Conservation (phyloP, 2,329 filamentous ascomycete species). For the Dothideomycetes sp. region DNA sequence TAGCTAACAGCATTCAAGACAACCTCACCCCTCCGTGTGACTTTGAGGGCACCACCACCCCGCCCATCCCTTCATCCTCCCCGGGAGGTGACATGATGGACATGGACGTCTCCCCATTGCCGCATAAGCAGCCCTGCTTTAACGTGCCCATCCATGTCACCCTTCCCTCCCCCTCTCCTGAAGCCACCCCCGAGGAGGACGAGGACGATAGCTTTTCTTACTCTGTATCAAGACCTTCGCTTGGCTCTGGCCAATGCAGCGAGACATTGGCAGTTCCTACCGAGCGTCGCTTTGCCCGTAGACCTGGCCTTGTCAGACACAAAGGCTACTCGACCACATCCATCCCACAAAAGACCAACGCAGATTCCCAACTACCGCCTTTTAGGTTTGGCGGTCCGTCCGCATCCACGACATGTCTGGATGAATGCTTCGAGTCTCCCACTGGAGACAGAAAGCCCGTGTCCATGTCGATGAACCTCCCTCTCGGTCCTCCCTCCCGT, state of each 20-base stretch:
- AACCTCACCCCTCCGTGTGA: constrained; percentile 34
- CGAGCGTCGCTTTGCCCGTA: background rate
- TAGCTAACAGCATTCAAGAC: no score
- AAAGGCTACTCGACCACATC: constrained; percentile 65
- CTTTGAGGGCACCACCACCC: constrained; percentile 68
- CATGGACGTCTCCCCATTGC: constrained; percentile 91
- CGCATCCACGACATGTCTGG: background rate
- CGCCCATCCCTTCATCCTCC: constrained; percentile 74
- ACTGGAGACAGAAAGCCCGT: constrained; percentile 9
- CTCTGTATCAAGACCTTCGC: background rate
- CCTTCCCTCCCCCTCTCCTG: constrained; percentile 61
- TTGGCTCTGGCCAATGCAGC: background rate
- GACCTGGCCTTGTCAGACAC: constrained; percentile 62
- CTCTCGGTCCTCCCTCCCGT: constrained; percentile 49
- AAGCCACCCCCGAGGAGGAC: constrained; percentile 34
- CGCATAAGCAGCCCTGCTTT: constrained; percentile 63
- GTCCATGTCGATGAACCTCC: constrained; percentile 16
- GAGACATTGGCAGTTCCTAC: background rate
- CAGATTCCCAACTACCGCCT: constrained; percentile 5
- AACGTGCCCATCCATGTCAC: constrained; percentile 44
- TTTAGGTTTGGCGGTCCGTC: constrained; percentile 8
- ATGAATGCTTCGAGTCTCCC: constrained; percentile 56
- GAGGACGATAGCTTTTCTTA: constrained; percentile 3
- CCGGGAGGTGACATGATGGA: constrained; percentile 80
- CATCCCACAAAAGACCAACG: constrained; percentile 35